phyloP scores from a whole-genome alignment of 192 early-diverging fungal genomes.

The Backusella psychrophila region DNA sequence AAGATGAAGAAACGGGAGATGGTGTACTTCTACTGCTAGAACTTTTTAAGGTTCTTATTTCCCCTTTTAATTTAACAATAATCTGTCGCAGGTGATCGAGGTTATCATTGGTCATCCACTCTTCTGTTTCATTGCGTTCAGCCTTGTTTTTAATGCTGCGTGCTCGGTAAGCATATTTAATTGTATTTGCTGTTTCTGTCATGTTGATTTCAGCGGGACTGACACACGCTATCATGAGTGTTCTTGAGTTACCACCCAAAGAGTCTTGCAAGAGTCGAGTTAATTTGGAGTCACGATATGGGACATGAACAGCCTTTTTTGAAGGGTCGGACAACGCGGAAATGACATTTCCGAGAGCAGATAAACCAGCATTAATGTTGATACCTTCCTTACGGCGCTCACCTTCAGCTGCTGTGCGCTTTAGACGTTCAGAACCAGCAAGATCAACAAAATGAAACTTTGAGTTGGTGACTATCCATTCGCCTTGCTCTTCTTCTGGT shows the following conservation, averaged over 20 bases:
- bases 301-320: constrained; percentile 70
- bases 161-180: constrained; percentile 94
- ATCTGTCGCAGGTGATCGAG: constrained; percentile 62
- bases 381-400: constrained; percentile 96
- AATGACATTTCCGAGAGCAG: constrained; percentile 97
- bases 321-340: constrained; percentile 84
- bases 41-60: constrained; percentile 50
- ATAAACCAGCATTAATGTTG: constrained; percentile 92
- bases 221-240: constrained; percentile 95
- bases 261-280: constrained; percentile 96
- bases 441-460: constrained; percentile 99
- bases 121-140: constrained; percentile 66
- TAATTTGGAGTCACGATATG: constrained; percentile 96
- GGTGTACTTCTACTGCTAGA: not conserved
- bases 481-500: constrained; percentile 41
- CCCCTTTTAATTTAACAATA: constrained; percentile 60
- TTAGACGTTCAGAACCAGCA: constrained; percentile 94
- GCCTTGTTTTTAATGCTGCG: constrained; percentile 94
- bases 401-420: constrained; percentile 89
- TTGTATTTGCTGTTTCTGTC: constrained; percentile 92
- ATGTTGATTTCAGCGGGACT: constrained; percentile 81
- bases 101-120: constrained; percentile 59
- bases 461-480: constrained; percentile 60
- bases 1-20: not conserved
- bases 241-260: constrained; percentile 91